These are phyloP conservation scores for Delitschia confertaspora DNA, from an alignment of 495 filamentous ascomycete genomes.

Conservation along the genomic window DNA sequence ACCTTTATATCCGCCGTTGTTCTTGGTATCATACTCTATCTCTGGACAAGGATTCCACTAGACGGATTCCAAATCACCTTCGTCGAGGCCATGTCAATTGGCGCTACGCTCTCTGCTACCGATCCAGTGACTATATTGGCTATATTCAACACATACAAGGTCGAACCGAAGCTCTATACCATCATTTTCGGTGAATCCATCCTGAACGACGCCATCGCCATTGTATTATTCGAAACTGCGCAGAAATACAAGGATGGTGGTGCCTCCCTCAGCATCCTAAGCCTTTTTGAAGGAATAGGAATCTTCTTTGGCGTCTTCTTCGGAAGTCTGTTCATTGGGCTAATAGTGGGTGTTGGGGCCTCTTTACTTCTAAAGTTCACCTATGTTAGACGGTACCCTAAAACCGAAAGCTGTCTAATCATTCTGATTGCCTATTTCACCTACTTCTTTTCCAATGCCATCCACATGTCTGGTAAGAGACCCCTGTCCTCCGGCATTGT, in stretches of 20 bases:
- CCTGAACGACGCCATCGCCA: conserved; percentile 94
- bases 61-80: conserved; percentile 79
- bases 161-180: conserved; percentile 96
- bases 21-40: conserved; percentile 72
- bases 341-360: conserved; percentile 75
- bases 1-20: conserved; percentile 96
- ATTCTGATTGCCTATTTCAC: conserved; percentile 90
- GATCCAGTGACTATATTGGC: conserved; percentile 96
- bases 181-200: conserved; percentile 98
- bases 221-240: conserved; percentile 96
- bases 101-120: conserved; percentile 90
- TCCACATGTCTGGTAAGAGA: conserved; percentile 81
- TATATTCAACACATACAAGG: conserved; percentile 98
- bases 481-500: background rate
- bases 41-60: conserved; percentile 80
- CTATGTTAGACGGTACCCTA: conserved; percentile 79
- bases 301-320: conserved; percentile 96
- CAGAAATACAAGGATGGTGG: conserved; percentile 70
- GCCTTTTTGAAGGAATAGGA: conserved; percentile 80
- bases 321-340: conserved; percentile 80
- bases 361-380: conserved; percentile 89
- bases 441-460: conserved; percentile 93
- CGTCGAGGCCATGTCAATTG: conserved; percentile 90
- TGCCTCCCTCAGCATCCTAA: conserved; percentile 57
- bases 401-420: conserved; percentile 93